phyloP scores from a whole-genome alignment of 352 stramenopile species.

The Phytopythium montanum region DNA sequence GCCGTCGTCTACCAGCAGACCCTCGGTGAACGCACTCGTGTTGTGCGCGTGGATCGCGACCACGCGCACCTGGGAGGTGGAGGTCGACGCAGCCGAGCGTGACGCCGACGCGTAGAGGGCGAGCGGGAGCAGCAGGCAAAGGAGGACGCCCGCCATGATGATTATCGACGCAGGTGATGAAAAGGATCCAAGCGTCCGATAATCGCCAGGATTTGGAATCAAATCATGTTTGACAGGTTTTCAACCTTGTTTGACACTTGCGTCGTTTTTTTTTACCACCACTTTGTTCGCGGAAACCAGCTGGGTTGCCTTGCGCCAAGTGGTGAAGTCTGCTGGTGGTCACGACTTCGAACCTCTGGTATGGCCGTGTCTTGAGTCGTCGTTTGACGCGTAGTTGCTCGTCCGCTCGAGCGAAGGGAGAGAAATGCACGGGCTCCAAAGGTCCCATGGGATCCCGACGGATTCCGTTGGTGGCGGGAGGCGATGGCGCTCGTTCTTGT shows the following conservation, averaged over 20 bases:
- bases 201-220: neutral
- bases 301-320: neutral
- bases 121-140: neutral
- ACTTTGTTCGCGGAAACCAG: neutral
- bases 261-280: neutral
- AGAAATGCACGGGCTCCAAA: no score
- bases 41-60: conserved; percentile 71
- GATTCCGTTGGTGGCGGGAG: no score
- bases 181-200: neutral
- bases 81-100: neutral
- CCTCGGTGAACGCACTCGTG: conserved; percentile 65
- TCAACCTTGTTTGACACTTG: neutral
- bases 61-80: conserved; percentile 40
- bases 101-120: conserved; percentile 1
- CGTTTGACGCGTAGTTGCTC: no score
- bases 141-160: neutral
- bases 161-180: neutral
- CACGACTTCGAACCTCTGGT: no score
- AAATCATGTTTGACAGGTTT: neutral
- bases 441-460: no score
- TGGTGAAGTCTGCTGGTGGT: neutral
- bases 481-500: no score
- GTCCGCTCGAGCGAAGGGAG: no score
- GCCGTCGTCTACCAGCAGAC: conserved; percentile 58
- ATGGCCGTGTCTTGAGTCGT: no score